Percentiles rank a stretch among this genome's conserved stretches.
phyloP scores from a whole-genome alignment of 1,284 basidiomycete genomes.

The Tilletia caries region DNA sequence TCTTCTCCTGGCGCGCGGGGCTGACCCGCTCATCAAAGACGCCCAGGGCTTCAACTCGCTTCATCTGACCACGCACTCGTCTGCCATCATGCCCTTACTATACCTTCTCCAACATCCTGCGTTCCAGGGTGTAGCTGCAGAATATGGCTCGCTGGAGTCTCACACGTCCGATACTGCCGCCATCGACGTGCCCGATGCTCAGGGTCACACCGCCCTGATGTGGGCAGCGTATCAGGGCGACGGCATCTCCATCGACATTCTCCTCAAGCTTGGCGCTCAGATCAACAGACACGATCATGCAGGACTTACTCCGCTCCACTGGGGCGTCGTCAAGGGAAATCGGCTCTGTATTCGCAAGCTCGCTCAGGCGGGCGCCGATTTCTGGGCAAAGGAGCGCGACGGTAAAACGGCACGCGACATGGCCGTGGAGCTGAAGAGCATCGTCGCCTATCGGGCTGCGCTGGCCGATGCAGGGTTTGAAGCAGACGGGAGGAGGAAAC shows the following conservation, averaged over 20 bases:
- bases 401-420: constrained; percentile 89
- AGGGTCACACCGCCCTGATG: constrained; percentile 93
- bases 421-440: constrained; percentile 77
- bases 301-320: constrained; percentile 87
- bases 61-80: constrained; percentile 90
- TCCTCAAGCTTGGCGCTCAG: constrained; percentile 82
- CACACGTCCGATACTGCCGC: not conserved
- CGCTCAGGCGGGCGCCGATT: constrained; percentile 77
- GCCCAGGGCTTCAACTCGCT: constrained; percentile 94
- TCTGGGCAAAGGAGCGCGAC: constrained; percentile 74
- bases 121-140: constrained; percentile 18
- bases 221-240: constrained; percentile 99
- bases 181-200: constrained; percentile 62
- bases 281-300: constrained; percentile 71
- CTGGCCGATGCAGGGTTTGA: constrained; percentile 69
- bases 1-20: constrained; percentile 78
- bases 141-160: constrained; percentile 36
- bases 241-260: constrained; percentile 83
- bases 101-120: constrained; percentile 81
- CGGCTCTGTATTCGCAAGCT: constrained; percentile 76
- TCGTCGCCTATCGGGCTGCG: constrained; percentile 81
- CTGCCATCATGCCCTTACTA: constrained; percentile 85
- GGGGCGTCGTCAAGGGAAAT: constrained; percentile 97
- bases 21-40: constrained; percentile 86
- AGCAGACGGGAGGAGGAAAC: constrained; percentile 65